Evolutionary conservation across 441 rosid species (phyloP), one percentile per base, ranked within the genome.

Genomic region (Populus trichocarpa): DNA sequence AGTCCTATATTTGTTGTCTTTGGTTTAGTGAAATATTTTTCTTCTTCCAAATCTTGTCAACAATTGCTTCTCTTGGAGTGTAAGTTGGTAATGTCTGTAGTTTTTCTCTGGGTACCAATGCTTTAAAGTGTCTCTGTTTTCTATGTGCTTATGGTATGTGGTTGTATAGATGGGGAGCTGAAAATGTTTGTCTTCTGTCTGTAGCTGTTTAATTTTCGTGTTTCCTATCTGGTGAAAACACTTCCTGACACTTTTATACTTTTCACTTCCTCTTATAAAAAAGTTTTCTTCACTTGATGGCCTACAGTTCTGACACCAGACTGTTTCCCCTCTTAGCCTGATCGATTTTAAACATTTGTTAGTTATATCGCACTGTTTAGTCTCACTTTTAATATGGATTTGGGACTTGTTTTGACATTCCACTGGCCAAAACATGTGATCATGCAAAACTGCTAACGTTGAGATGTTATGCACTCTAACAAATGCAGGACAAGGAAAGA

Each of bases 401-500:
- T 70, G 72, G 28, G 72, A 8, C 26, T 61, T 75, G n/a, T 2
- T 69, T 65, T 66, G 50, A 67, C 59, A 70, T 57, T 57, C 16
- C 50, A 22, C 16, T 25, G 36, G 36, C 26, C 53, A 57, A 36
- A 66, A 26, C 50, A 46, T 57, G 38, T 20, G n/a, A 36, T 35
- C 50, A 1, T 74, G 57, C 70, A 69, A 75, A 59, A 28, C 18
- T 79, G 70, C 46, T 53, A 59, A 18, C n/a, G 12, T 20, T 66
- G 75, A 26, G 65, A 74, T 65, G 22, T 72, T 80, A 22, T 69
- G 9, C 63, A 38, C 42, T 73, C 40, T 67, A 76, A 50, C 64
- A 72, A 80, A 71, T 80, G 63, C 79, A 96, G 99, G 91, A 63
- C 89, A 7, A 88, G 99, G 82, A 96, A 94, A 79, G 98, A 96